These are phyloP conservation scores for Myxozyma nipponensis DNA, from an alignment of 805 yeast genomes.

Conservation along the genomic window DNA sequence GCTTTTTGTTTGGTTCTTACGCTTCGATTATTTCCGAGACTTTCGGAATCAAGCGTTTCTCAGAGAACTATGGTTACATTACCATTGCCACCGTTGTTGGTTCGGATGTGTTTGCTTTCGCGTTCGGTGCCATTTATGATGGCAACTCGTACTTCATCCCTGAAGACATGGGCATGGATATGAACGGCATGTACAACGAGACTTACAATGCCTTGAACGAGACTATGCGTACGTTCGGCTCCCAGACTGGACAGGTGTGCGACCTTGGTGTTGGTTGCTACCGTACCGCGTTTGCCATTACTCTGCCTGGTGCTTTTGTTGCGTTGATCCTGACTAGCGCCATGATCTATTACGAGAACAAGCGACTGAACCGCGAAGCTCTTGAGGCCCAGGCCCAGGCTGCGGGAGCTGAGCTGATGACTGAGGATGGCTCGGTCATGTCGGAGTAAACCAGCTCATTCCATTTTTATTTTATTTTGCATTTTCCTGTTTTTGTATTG, in stretches of 20 bases:
- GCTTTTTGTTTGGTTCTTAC: slow-evolving; percentile 64
- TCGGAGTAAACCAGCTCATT: not conserved
- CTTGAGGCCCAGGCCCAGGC: not conserved
- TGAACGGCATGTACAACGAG: slow-evolving; percentile 5
- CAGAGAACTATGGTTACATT: slow-evolving; percentile 71
- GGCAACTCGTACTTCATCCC: slow-evolving; percentile 34
- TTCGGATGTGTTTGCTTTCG: slow-evolving; percentile 54
- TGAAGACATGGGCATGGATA: slow-evolving; percentile 9
- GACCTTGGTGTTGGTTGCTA: slow-evolving; percentile 23
- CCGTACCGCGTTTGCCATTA: slow-evolving; percentile 25
- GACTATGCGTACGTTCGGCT: slow-evolving; percentile 20
- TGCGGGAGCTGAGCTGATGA: not conserved
- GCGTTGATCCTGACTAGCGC: slow-evolving; percentile 13
- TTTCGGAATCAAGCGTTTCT: slow-evolving; percentile 64
- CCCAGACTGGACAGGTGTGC: slow-evolving; percentile 26
- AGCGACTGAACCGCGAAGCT: not conserved
- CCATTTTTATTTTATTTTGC: no score
- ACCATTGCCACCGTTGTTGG: slow-evolving; percentile 57
- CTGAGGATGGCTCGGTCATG: not conserved
- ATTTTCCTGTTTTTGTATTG: no score
- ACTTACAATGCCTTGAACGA: slow-evolving; percentile 14
- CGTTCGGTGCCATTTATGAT: slow-evolving; percentile 66
- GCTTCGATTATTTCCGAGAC: slow-evolving; percentile 74
- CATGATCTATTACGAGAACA: slow-evolving; percentile 16
- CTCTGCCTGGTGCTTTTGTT: slow-evolving; percentile 20